phyloP scores from a whole-genome alignment of 805 yeast genomes.

The Candida verbasci region DNA sequence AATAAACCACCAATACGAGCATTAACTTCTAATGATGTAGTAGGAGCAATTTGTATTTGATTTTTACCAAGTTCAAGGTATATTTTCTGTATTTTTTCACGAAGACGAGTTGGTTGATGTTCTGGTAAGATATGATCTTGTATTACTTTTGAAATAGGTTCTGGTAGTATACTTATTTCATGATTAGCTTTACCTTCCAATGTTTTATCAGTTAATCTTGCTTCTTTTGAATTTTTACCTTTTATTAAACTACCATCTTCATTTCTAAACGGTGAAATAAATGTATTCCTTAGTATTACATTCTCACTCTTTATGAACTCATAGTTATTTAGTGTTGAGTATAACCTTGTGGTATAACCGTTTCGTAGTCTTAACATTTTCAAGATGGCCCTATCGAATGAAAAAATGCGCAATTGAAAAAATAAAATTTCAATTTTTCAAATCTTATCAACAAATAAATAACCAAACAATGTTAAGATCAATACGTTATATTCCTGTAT shows the following conservation, averaged over 20 bases:
- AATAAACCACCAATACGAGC: conserved; percentile 78
- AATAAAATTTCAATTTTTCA: not conserved
- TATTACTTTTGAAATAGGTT: conserved; percentile 51
- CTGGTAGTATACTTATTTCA: conserved; percentile 52
- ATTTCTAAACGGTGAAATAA: conserved; percentile 21
- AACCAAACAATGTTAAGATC: conserved; percentile 7
- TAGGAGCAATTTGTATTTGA: conserved; percentile 49
- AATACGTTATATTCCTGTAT: no score
- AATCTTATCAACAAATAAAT: not conserved
- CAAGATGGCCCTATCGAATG: not conserved
- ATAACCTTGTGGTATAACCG: not conserved
- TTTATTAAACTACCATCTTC: conserved; percentile 37
- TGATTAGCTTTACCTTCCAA: conserved; percentile 52
- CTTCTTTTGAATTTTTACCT: conserved; percentile 45
- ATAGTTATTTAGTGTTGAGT: not conserved
- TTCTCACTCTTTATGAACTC: not conserved
- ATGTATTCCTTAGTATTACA: not conserved
- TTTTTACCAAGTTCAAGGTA: conserved; percentile 49
- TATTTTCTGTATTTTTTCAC: conserved; percentile 56
- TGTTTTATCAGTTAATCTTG: conserved; percentile 57
- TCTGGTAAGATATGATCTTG: conserved; percentile 57
- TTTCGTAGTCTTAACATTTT: not conserved
- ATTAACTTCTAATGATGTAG: conserved; percentile 54
- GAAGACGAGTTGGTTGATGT: conserved; percentile 59
- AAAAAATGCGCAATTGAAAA: not conserved